These are phyloP conservation scores for Funneliformis geosporum DNA, from an alignment of 192 early-diverging fungal genomes.

Conservation along the genomic window DNA sequence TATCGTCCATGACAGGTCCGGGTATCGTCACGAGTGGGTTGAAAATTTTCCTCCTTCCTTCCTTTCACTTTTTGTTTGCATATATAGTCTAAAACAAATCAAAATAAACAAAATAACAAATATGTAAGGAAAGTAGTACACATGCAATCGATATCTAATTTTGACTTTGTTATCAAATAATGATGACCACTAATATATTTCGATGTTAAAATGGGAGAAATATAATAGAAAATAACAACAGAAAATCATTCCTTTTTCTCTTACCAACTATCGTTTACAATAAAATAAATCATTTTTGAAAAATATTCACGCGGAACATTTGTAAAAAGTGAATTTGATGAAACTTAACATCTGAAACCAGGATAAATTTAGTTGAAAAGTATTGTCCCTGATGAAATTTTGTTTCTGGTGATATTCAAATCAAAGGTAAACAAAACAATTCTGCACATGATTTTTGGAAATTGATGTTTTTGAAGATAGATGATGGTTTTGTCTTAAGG, in stretches of 20 bases:
- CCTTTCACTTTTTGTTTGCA: background rate
- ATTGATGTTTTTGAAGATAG: background rate
- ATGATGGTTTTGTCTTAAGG: background rate
- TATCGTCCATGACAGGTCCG: constrained; percentile 50
- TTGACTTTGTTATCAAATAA: background rate
- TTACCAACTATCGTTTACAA: too few species aligned
- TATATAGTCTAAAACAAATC: background rate
- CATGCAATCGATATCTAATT: background rate
- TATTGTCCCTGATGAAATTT: too few species aligned
- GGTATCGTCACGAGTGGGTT: constrained; percentile 39
- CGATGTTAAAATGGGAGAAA: background rate
- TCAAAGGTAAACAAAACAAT: background rate
- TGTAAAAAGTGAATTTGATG: too few species aligned
- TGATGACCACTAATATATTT: background rate
- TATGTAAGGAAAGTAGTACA: background rate
- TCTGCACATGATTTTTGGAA: background rate
- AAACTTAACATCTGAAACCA: too few species aligned
- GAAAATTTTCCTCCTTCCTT: background rate
- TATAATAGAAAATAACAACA: background rate
- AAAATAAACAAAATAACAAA: background rate
- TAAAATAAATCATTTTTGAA: too few species aligned
- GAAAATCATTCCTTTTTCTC: background rate
- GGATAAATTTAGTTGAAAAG: too few species aligned
- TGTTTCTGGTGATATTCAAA: too few species aligned
- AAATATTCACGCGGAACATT: too few species aligned